Conservation (phyloP, 2,329 filamentous ascomycete genomes). For the Gnomoniopsis smithogilvyi region DNA sequence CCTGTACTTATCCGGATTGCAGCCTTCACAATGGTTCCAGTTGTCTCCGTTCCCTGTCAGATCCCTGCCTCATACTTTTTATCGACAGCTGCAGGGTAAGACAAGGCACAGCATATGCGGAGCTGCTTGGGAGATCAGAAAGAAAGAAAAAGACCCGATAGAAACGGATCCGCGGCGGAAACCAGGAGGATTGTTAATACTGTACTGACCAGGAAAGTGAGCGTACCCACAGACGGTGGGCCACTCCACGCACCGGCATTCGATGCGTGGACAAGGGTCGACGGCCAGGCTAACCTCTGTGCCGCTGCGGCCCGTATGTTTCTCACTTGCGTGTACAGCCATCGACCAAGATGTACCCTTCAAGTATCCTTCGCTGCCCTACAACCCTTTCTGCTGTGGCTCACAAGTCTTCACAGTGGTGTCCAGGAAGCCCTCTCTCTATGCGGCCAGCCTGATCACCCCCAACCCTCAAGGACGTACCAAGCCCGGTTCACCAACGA, state of each 20-base stretch:
- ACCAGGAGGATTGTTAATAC: constrained; percentile 5
- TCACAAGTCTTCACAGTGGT: not conserved
- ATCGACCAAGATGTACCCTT: constrained; percentile 14
- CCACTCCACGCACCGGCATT: constrained; percentile 15
- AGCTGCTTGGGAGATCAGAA: not conserved
- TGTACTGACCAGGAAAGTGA: constrained; percentile 7
- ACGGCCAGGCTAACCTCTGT: constrained; percentile 9
- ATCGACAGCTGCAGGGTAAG: constrained; percentile 6
- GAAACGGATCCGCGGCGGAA: constrained; percentile 3
- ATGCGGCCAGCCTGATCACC: constrained; percentile 10
- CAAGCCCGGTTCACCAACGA: constrained; percentile 15
- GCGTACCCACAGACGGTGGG: constrained; percentile 11
- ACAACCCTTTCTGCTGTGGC: constrained; percentile 6
- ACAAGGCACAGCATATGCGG: constrained; percentile 11
- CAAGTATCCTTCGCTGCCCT: constrained; percentile 10
- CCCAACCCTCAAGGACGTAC: constrained; percentile 14
- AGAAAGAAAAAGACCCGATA: not conserved
- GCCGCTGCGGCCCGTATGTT: constrained; percentile 14
- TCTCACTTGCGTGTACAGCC: constrained; percentile 13
- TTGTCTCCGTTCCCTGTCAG: not conserved
- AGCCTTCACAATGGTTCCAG: constrained; percentile 1
- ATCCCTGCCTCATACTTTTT: not conserved
- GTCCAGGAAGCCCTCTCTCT: not conserved
- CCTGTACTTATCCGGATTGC: not conserved
- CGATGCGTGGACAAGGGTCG: constrained; percentile 11